Percentiles rank a stretch among this genome's conserved stretches.
Evolutionary conservation across 352 stramenopile species (phyloP).

Genomic region (Phytopythium delawarense): DNA sequence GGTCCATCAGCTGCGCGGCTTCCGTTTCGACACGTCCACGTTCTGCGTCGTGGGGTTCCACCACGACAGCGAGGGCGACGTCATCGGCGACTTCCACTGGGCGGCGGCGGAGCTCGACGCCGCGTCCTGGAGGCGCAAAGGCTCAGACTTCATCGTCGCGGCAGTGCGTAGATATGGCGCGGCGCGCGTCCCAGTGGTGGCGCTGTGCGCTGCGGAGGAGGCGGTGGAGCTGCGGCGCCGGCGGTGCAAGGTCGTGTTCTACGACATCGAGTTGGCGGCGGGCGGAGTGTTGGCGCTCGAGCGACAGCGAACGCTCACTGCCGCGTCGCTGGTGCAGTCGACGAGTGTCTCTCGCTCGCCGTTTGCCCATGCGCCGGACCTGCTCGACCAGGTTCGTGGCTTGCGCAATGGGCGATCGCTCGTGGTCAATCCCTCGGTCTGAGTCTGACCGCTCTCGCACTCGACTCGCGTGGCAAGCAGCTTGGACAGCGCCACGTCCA

Average conservation of each 20-base stretch:
- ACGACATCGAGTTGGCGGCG: slow-evolving; percentile 19
- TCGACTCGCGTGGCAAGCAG: background rate
- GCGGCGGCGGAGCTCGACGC: background rate
- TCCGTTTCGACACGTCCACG: slow-evolving; percentile 9
- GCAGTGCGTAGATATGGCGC: background rate
- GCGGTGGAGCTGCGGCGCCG: background rate
- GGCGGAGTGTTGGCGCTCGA: slow-evolving; percentile 15
- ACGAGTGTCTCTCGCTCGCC: background rate
- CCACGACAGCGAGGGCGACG: background rate
- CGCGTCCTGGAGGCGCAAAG: background rate
- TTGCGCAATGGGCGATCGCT: too few relatives aligned
- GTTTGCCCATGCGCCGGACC: background rate
- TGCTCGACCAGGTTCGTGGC: slow-evolving; percentile 1
- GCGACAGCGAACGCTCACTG: background rate
- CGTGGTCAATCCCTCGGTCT: background rate
- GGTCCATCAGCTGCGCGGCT: slow-evolving; percentile 14
- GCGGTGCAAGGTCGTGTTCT: slow-evolving; percentile 17
- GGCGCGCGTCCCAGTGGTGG: background rate
- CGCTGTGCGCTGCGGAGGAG: background rate
- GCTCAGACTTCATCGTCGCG: background rate
- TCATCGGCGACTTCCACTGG: slow-evolving; percentile 10
- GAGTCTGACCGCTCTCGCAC: background rate
- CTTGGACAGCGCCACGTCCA: slow-evolving; percentile 6
- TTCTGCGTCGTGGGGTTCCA: slow-evolving; percentile 27
- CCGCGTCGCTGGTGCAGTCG: background rate